These are phyloP conservation scores for Puccinia novopanici DNA, from an alignment of 1,284 basidiomycete genomes.

Conservation along the genomic window DNA sequence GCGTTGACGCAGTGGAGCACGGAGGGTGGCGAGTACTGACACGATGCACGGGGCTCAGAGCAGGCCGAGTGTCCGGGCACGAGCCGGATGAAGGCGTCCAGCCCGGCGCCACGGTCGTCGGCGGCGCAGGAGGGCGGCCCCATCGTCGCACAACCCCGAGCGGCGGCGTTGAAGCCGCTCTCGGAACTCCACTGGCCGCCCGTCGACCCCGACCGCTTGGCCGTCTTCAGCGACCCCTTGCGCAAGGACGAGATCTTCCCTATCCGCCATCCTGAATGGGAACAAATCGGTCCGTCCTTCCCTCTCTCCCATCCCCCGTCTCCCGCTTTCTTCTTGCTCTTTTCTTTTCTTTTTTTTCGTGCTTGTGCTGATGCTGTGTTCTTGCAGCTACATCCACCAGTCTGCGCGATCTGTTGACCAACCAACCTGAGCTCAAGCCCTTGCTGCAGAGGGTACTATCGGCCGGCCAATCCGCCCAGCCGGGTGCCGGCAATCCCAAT, in stretches of 20 bases:
- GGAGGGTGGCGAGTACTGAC: too few relatives aligned
- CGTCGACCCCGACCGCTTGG: background rate
- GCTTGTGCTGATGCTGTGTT: background rate
- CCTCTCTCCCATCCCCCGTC: background rate
- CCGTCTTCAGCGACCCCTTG: constrained; percentile 37
- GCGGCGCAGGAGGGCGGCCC: background rate
- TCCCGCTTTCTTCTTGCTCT: background rate
- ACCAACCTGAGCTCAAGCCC: background rate
- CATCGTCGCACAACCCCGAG: background rate
- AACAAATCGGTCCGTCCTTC: constrained; percentile 8
- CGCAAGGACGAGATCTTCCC: constrained; percentile 40
- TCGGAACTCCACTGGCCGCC: constrained; percentile 23
- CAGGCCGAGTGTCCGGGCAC: constrained; percentile 28
- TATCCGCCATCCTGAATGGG: constrained; percentile 43
- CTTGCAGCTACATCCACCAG: background rate
- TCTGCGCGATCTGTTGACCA: constrained; percentile 1
- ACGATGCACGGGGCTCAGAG: constrained; percentile 10
- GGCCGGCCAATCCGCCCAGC: background rate
- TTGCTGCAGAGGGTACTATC: background rate
- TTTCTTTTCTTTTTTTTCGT: constrained; percentile 1
- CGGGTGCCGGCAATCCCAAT: background rate
- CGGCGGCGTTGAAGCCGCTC: constrained; percentile 26
- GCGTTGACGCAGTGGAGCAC: too few relatives aligned
- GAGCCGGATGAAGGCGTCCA: background rate
- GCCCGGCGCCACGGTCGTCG: background rate